phyloP scores from a whole-genome alignment of 2,329 filamentous ascomycete genomes.

The Xylaria sp. region DNA sequence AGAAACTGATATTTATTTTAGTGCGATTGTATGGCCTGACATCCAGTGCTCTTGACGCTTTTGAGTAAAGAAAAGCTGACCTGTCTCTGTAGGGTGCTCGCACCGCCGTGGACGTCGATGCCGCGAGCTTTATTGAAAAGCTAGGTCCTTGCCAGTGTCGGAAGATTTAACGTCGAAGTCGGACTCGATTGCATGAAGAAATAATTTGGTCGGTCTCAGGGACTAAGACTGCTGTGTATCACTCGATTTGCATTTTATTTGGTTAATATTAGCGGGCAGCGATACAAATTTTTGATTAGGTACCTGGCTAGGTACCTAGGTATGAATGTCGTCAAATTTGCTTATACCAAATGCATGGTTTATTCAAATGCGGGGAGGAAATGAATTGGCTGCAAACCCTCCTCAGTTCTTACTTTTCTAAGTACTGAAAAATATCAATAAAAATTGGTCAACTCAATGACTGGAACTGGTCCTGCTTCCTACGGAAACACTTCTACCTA shows the following conservation, averaged over 20 bases:
- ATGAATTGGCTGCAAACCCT: too few relatives aligned
- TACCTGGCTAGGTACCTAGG: too few relatives aligned
- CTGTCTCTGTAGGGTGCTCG: constrained; percentile 51
- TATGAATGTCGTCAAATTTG: too few relatives aligned
- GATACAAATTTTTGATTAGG: constrained; percentile 11
- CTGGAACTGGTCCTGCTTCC: too few relatives aligned
- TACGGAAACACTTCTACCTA: too few relatives aligned
- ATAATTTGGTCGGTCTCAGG: neutral
- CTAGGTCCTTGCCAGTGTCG: neutral
- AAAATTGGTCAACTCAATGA: too few relatives aligned
- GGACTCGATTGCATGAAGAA: neutral
- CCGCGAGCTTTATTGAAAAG: constrained; percentile 42
- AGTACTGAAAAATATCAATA: too few relatives aligned
- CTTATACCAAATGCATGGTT: too few relatives aligned
- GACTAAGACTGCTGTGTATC: neutral
- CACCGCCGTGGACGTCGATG: constrained; percentile 50
- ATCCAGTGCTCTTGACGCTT: constrained; percentile 17
- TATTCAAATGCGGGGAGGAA: too few relatives aligned
- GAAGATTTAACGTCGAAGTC: neutral
- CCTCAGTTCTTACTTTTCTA: too few relatives aligned
- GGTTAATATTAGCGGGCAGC: constrained; percentile 7
- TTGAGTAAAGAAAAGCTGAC: constrained; percentile 33
- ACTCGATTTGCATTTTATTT: constrained; percentile 2
- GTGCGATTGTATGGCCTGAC: constrained; percentile 59
- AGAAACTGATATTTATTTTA: constrained; percentile 49